Evolutionary conservation across 257 asterid genomes (phyloP).

Genomic region (Solanum piurae): DNA sequence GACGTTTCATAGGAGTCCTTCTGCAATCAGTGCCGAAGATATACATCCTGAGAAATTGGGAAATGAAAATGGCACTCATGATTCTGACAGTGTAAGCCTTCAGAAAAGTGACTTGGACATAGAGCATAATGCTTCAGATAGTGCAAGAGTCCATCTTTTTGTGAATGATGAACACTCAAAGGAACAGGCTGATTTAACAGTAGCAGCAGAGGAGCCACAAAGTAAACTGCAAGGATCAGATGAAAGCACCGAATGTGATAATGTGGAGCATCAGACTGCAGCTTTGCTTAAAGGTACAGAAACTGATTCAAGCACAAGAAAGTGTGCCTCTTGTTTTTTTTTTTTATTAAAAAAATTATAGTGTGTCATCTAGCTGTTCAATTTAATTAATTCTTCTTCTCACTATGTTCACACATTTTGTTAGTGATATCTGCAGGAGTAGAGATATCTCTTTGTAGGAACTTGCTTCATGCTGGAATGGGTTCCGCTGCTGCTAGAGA

Average conservation of each 20-base stretch:
- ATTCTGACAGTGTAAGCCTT: slow-evolving; percentile 18
- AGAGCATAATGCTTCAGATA: slow-evolving; percentile 22
- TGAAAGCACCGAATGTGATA: slow-evolving; percentile 19
- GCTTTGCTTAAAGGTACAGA: slow-evolving; percentile 16
- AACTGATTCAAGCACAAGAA: slow-evolving; percentile 31
- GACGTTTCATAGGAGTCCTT: slow-evolving; percentile 19
- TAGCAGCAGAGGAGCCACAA: slow-evolving; percentile 3
- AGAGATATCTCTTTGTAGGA: slow-evolving; percentile 72
- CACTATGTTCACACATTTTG: neutral
- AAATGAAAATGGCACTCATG: slow-evolving; percentile 11
- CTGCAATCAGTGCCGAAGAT: slow-evolving; percentile 22
- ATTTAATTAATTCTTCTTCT: neutral
- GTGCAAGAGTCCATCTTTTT: slow-evolving; percentile 15
- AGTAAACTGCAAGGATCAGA: slow-evolving; percentile 15
- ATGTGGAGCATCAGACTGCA: slow-evolving; percentile 25
- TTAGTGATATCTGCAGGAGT: slow-evolving; percentile 36
- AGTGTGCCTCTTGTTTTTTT: slow-evolving; percentile 1
- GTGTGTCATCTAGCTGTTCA: neutral
- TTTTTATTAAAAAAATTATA: neutral
- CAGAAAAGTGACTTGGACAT: slow-evolving; percentile 7
- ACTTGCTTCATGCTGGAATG: slow-evolving; percentile 73
- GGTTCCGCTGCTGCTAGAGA: slow-evolving; percentile 70
- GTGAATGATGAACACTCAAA: slow-evolving; percentile 14
- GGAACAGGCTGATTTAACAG: slow-evolving; percentile 18
- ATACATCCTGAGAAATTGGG: slow-evolving; percentile 21